Conservation (phyloP, 2,329 filamentous ascomycete species). For the Fusarium protoensiforme region DNA sequence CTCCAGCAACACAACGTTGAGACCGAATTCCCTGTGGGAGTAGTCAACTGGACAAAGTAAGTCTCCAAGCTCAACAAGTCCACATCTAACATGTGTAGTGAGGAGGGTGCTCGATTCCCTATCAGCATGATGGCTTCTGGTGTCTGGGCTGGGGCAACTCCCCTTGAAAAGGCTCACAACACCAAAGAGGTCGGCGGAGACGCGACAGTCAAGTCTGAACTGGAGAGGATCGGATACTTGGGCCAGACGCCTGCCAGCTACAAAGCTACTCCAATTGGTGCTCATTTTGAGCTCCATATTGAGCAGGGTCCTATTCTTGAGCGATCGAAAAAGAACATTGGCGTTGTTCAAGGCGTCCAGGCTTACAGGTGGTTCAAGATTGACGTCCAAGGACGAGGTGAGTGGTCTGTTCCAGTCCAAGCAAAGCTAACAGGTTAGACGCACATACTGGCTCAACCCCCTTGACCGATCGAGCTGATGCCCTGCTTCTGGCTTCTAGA, state of each 20-base stretch:
- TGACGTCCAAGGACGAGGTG: constrained; percentile 39
- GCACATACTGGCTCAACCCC: constrained; percentile 43
- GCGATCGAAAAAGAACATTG: constrained; percentile 25
- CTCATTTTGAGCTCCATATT: constrained; percentile 86
- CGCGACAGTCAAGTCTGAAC: constrained; percentile 53
- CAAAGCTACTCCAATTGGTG: constrained; percentile 67
- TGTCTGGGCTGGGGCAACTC: constrained; percentile 78
- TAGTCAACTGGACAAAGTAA: constrained; percentile 83
- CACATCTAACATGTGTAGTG: constrained; percentile 56
- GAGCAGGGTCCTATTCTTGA: constrained; percentile 67
- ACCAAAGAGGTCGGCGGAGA: constrained; percentile 66
- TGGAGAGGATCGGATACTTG: constrained; percentile 78
- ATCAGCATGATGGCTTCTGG: constrained; percentile 79
- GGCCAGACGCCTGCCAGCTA: constrained; percentile 56
- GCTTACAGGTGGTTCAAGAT: constrained; percentile 44
- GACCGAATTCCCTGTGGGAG: constrained; percentile 77
- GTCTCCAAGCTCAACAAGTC: rapidly evolving
- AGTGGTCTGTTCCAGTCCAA: rapidly evolving
- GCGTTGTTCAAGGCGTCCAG: constrained; percentile 36
- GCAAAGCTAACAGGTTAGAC: constrained; percentile 43
- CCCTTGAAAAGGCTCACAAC: constrained; percentile 68
- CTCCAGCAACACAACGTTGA: constrained; percentile 75
- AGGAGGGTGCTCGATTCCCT: constrained; percentile 85
- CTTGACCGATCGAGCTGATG: constrained; percentile 45
- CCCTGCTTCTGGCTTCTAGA: constrained; percentile 43